A percentile compares a stretch with the other conserved stretches of the same genome.
Evolutionary conservation across 768 basidiomycete species (phyloP).

Genomic region (Lactarius hengduanensis): DNA sequence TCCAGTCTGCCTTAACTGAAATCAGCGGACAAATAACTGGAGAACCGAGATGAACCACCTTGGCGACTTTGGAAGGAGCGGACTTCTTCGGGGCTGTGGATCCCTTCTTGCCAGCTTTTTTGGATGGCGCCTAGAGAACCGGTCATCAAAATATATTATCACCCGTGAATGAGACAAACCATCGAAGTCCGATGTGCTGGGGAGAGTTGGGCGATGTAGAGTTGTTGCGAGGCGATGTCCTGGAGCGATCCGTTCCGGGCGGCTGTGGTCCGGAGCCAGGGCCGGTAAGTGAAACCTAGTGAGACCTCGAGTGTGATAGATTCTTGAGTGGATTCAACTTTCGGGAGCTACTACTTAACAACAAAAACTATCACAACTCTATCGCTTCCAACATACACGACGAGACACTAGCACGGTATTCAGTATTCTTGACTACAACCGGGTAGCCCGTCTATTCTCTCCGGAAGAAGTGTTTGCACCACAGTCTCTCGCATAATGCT

Average conservation of each 20-base stretch:
- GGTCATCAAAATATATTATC: not conserved
- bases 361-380: not conserved
- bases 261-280: not conserved
- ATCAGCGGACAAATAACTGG: constrained; percentile 5
- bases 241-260: not conserved
- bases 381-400: not conserved
- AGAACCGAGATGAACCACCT: constrained; percentile 46
- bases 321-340: not conserved
- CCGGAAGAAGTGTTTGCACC: not conserved
- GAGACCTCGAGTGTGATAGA: too few species aligned
- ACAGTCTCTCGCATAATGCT: not conserved
- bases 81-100: constrained; percentile 62
- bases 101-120: constrained; percentile 88
- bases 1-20: constrained; percentile 87
- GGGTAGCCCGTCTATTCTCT: not conserved
- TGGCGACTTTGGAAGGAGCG: constrained; percentile 62
- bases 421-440: not conserved
- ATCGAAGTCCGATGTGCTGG: constrained; percentile 18
- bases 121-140: constrained; percentile 63
- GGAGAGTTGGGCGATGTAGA: constrained; percentile 13
- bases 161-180: constrained; percentile 10
- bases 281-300: not conserved
- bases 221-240: constrained; percentile 9
- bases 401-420: not conserved
- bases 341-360: constrained; percentile 1